phyloP scores from a whole-genome alignment of 257 asterid genomes.

The Handroanthus guayacan region DNA sequence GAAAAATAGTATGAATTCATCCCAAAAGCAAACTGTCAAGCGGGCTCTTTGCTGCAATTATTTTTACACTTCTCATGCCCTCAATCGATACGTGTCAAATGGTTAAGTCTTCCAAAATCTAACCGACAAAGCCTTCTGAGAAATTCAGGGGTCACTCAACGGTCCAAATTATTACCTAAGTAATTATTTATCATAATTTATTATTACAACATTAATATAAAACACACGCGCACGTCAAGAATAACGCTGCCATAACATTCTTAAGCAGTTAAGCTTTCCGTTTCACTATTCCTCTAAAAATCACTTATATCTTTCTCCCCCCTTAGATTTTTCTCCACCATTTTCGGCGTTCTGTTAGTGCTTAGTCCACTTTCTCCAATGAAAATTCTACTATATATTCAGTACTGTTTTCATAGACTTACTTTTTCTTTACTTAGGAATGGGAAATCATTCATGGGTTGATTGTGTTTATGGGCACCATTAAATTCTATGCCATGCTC shows the following conservation, averaged over 20 bases:
- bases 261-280: slow-evolving; percentile 34
- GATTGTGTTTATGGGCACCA: slow-evolving; percentile 45
- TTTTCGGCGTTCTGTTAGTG: slow-evolving; percentile 43
- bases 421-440: slow-evolving; percentile 51
- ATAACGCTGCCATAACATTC: slow-evolving; percentile 21
- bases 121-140: slow-evolving; percentile 39
- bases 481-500: slow-evolving; percentile 28
- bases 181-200: too few species aligned
- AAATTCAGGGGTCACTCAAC: slow-evolving; percentile 24
- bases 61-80: background rate
- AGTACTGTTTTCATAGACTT: slow-evolving; percentile 14
- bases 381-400: slow-evolving; percentile 29
- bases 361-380: slow-evolving; percentile 45
- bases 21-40: background rate
- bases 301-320: too few species aligned
- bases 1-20: background rate
- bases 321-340: slow-evolving; percentile 41
- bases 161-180: slow-evolving; percentile 19
- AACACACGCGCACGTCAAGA: slow-evolving; percentile 3
- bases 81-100: slow-evolving; percentile 30
- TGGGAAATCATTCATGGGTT: slow-evolving; percentile 43
- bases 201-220: background rate
- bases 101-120: background rate
- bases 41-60: background rate
- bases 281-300: slow-evolving; percentile 21